phyloP scores from a whole-genome alignment of 495 filamentous ascomycete genomes.

The Penicillium simplicissimum region DNA sequence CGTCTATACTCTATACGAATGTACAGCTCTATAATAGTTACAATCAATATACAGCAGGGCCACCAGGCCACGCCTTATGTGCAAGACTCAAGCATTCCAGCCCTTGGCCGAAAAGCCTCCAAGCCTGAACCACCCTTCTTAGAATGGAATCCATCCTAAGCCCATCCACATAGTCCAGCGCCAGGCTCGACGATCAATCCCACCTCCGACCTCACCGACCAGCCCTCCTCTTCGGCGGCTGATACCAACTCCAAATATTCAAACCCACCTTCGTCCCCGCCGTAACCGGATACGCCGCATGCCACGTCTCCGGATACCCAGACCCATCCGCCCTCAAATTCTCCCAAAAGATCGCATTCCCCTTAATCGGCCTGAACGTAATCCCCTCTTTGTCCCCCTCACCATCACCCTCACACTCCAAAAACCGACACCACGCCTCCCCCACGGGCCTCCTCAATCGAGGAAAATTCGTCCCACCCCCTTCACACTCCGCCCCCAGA shows the following conservation, averaged over 20 bases:
- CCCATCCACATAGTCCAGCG: neutral
- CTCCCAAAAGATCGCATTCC: conserved; percentile 77
- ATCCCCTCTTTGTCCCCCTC: conserved; percentile 47
- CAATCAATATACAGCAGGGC: neutral
- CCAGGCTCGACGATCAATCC: neutral
- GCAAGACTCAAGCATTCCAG: conserved; percentile 2
- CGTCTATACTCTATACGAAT: neutral
- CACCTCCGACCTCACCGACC: neutral
- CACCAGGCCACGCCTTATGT: neutral
- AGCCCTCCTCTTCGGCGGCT: conserved; percentile 32
- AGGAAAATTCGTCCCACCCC: conserved; percentile 65
- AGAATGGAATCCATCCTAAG: neutral
- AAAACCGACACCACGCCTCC: conserved; percentile 56
- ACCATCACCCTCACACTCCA: conserved; percentile 53
- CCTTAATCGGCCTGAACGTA: conserved; percentile 65
- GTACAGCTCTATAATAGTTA: neutral
- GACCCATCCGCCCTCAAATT: conserved; percentile 64
- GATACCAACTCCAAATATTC: conserved; percentile 72
- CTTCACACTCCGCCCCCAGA: conserved; percentile 55
- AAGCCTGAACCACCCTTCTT: neutral
- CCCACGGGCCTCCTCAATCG: conserved; percentile 43
- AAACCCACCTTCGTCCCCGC: conserved; percentile 73
- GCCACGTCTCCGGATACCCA: conserved; percentile 65
- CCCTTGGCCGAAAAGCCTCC: conserved; percentile 1
- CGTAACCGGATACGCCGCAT: conserved; percentile 69